These are phyloP conservation scores for Stephania yunnanensis DNA, from an alignment of 164 flowering plant genomes.

Conservation along the genomic window DNA sequence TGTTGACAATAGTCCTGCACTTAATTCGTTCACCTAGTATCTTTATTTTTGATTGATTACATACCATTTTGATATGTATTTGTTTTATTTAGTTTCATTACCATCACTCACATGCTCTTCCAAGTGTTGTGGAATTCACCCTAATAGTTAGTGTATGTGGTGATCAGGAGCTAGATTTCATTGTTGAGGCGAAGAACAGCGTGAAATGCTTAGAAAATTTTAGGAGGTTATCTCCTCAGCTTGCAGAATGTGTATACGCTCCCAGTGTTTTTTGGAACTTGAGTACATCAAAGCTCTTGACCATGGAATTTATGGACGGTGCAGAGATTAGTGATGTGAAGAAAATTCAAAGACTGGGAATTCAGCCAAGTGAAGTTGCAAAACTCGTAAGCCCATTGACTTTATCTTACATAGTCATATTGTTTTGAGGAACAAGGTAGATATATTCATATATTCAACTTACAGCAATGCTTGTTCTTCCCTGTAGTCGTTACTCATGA, in stretches of 20 bases:
- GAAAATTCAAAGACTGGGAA: slow-evolving; percentile 56
- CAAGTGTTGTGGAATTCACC: not conserved
- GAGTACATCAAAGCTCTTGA: slow-evolving; percentile 77
- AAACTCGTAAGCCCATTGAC: slow-evolving; percentile 49
- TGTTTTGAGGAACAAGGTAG: not conserved
- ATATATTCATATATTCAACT: not conserved
- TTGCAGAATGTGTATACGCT: slow-evolving; percentile 76
- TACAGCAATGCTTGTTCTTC: not conserved
- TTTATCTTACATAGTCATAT: slow-evolving; percentile 1
- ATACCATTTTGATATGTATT: not conserved
- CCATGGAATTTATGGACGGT: slow-evolving; percentile 94
- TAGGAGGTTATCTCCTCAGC: slow-evolving; percentile 73
- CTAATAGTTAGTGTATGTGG: slow-evolving; percentile 15
- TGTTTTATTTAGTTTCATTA: not conserved
- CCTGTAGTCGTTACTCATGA: not conserved
- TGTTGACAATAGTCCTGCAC: not conserved
- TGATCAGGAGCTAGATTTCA: slow-evolving; percentile 81
- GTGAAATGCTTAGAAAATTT: slow-evolving; percentile 85
- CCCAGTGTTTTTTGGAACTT: slow-evolving; percentile 79
- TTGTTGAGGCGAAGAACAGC: slow-evolving; percentile 85
- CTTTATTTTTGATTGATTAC: not conserved
- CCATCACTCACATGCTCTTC: slow-evolving; percentile 1
- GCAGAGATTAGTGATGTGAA: slow-evolving; percentile 68
- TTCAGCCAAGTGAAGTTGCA: slow-evolving; percentile 74
- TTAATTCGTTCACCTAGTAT: not conserved